Evolutionary conservation across 2,329 filamentous ascomycete genomes (phyloP), one percentile per base, ranked within the genome.

Genomic region (Hymenoscyphus salicellus): DNA sequence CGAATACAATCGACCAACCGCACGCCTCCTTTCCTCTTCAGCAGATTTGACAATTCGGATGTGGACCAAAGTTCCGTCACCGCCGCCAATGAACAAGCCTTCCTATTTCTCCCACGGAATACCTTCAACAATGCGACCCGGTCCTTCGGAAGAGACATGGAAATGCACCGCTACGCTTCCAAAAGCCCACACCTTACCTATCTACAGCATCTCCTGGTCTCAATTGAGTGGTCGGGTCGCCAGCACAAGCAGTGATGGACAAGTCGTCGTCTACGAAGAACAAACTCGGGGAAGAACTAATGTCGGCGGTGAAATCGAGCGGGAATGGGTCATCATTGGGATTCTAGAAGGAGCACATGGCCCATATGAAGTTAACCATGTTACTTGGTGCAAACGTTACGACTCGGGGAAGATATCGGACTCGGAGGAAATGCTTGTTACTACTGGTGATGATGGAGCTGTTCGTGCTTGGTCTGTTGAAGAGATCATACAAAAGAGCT

Each of bases 281-380:
- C 66, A 68, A 62, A 70, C 61, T 14, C 72, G 63, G 65, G 71
- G 64, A 65, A 70, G 32, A 70, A 75, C 20, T 61, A 70, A 64
- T 2, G 70, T 73, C 16, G 71, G 73, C 2, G 72, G 70, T 17
- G 71, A 57, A 3, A 68, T 73, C 8, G 72, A 73, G 55, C 85
- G 83, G 0, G 83, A 85, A 65, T 98, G 95, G 95, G 81, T 82
- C 6, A 78, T 94, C 3, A 74, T 96, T 17, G 86, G 87, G 0
- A 84, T 85, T n/a, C 75, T 90, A 1, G 82, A 89, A 58, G 89
- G 88, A 38, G 91, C 89, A 1, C 95, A 99, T 76, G 93, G 92
- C 0, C 91, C 96, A 2, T 97, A 94, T 74, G 95, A 99, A 78
- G 84, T 98, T 68, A 99, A 99, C 73, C 93, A 97, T 77, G 84